Evolutionary conservation across 441 rosid species (phyloP).

Genomic region (Brassica hybrid): DNA sequence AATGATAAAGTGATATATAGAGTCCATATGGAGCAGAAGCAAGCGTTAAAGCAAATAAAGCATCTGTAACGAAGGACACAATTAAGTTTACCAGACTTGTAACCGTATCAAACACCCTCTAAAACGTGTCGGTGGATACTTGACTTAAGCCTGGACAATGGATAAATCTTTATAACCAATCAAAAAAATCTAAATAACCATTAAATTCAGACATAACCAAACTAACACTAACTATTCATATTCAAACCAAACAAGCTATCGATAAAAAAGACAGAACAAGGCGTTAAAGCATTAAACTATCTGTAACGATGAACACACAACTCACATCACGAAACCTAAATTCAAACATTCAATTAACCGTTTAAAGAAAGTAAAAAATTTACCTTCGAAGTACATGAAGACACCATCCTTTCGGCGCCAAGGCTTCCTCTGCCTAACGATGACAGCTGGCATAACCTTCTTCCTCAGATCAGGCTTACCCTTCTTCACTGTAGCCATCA

Average conservation of each 20-base stretch:
- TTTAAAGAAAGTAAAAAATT: too few species aligned
- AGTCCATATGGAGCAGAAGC: slow-evolving; percentile 84
- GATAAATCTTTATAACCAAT: background rate
- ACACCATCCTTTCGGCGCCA: slow-evolving; percentile 94
- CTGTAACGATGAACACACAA: too few species aligned
- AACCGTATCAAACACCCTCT: slow-evolving; percentile 68
- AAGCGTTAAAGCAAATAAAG: slow-evolving; percentile 44
- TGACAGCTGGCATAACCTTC: slow-evolving; percentile 82
- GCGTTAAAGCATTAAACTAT: too few species aligned
- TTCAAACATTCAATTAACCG: too few species aligned
- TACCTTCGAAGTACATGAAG: slow-evolving; percentile 85
- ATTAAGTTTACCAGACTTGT: slow-evolving; percentile 69
- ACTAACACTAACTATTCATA: background rate
- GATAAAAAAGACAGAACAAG: background rate
- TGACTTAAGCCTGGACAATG: slow-evolving; percentile 70
- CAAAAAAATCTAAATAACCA: background rate
- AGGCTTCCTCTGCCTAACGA: slow-evolving; percentile 78
- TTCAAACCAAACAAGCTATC: background rate
- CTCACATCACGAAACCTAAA: too few species aligned
- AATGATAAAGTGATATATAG: slow-evolving; percentile 30
- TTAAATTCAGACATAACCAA: background rate
- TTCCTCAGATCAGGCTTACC: slow-evolving; percentile 81
- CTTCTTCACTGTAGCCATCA: slow-evolving; percentile 82
- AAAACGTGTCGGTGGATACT: slow-evolving; percentile 50
- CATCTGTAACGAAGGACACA: slow-evolving; percentile 77